A percentile compares a stretch with the other conserved stretches of the same genome.
phyloP scores from a whole-genome alignment of 345 rosid species.

The Dipteronia sinensis region DNA sequence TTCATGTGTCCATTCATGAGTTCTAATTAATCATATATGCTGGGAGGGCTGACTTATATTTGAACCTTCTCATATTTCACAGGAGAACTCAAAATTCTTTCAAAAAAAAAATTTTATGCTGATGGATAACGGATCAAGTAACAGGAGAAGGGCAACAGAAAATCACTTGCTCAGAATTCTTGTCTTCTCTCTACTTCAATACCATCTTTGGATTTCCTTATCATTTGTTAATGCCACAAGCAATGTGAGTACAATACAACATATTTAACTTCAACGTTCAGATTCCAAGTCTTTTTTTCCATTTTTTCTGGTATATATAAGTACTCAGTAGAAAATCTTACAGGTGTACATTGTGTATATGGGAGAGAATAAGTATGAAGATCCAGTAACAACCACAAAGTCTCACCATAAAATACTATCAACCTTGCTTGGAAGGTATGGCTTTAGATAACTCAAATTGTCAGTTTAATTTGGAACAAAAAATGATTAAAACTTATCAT shows the following conservation, averaged over 20 bases:
- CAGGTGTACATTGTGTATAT: constrained; percentile 43
- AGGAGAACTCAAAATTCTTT: background rate
- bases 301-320: background rate
- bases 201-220: constrained; percentile 9
- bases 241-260: constrained; percentile 13
- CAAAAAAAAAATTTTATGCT: background rate
- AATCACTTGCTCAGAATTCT: background rate
- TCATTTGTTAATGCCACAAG: constrained; percentile 18
- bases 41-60: constrained; percentile 6
- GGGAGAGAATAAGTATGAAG: constrained; percentile 36
- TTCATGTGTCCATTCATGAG: background rate
- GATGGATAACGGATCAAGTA: constrained; percentile 10
- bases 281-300: background rate
- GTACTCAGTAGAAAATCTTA: constrained; percentile 5
- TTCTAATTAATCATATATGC: background rate
- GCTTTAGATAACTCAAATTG: background rate
- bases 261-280: background rate
- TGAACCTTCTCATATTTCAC: background rate
- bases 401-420: constrained; percentile 35
- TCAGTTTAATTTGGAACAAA: background rate
- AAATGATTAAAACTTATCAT: background rate
- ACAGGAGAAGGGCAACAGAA: no score
- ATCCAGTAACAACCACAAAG: constrained; percentile 26
- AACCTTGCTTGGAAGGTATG: constrained; percentile 34
- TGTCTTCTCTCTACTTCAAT: constrained; percentile 13